A percentile compares a stretch with the other conserved stretches of the same genome.
These are phyloP conservation scores for Starmera dryadoides DNA, from an alignment of 805 yeast genomes.

Conservation along the genomic window DNA sequence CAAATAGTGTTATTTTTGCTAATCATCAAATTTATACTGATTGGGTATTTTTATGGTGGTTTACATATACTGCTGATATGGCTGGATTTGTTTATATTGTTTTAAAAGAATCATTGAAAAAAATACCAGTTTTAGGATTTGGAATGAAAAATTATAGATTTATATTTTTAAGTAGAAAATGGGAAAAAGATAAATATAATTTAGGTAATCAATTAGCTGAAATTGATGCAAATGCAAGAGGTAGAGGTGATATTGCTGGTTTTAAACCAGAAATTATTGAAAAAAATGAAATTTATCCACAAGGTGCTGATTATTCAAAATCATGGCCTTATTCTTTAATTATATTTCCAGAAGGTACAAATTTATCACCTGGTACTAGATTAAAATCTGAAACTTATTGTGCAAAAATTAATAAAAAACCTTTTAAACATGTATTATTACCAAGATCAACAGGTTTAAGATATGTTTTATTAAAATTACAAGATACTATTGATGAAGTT, in stretches of 20 bases:
- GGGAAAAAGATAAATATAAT: slow-evolving; percentile 67
- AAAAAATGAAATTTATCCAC: slow-evolving; percentile 3
- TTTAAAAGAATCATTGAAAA: slow-evolving; percentile 65
- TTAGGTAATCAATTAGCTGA: slow-evolving; percentile 48
- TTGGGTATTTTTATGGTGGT: slow-evolving; percentile 90
- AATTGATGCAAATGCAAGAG: slow-evolving; percentile 57
- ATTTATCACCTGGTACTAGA: slow-evolving; percentile 60
- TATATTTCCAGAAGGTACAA: slow-evolving; percentile 94
- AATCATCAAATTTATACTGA: slow-evolving; percentile 94
- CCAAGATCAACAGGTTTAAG: slow-evolving; percentile 82
- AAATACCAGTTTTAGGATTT: slow-evolving; percentile 70
- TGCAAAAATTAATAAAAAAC: slow-evolving; percentile 36
- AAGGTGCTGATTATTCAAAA: slow-evolving; percentile 13
- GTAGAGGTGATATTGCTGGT: slow-evolving; percentile 34
- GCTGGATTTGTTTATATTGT: slow-evolving; percentile 65
- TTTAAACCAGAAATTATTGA: slow-evolving; percentile 15
- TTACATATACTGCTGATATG: slow-evolving; percentile 59
- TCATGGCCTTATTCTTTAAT: slow-evolving; percentile 61
- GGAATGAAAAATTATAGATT: slow-evolving; percentile 81
- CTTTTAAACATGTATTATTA: slow-evolving; percentile 58
- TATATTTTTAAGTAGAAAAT: slow-evolving; percentile 74
- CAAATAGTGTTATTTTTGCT: slow-evolving; percentile 61
- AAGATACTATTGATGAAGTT: slow-evolving; percentile 45
- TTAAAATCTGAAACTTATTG: slow-evolving; percentile 52
- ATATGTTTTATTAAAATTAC: slow-evolving; percentile 51